phyloP scores from a whole-genome alignment of 2,329 filamentous ascomycete genomes.

The Clonostachys sp. region DNA sequence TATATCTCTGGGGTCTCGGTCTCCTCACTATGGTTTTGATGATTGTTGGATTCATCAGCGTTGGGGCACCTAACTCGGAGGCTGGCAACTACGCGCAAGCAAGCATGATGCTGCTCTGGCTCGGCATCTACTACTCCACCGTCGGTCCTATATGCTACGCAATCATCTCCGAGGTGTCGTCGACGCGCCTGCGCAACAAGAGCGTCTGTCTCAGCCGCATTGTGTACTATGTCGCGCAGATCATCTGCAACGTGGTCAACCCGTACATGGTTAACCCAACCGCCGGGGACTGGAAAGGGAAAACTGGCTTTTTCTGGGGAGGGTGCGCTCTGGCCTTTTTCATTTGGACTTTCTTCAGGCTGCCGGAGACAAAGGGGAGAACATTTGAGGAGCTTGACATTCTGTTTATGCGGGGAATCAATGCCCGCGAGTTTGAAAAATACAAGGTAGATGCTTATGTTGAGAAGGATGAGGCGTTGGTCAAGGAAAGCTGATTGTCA shows the following conservation, averaged over 20 bases:
- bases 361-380: conserved; percentile 49
- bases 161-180: conserved; percentile 27
- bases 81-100: conserved; percentile 20
- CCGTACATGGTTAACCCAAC: conserved; percentile 41
- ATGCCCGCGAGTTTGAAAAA: conserved; percentile 31
- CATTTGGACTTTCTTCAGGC: conserved; percentile 44
- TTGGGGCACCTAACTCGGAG: conserved; percentile 21
- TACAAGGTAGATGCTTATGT: not conserved
- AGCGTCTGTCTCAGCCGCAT: conserved; percentile 35
- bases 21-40: conserved; percentile 25
- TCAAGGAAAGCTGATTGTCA: no score
- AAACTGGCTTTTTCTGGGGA: conserved; percentile 40
- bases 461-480: not conserved
- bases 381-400: conserved; percentile 52
- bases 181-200: conserved; percentile 26
- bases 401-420: conserved; percentile 40
- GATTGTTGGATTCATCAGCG: conserved; percentile 27
- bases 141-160: conserved; percentile 30
- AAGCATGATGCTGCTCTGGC: conserved; percentile 29
- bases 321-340: conserved; percentile 36
- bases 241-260: conserved; percentile 39
- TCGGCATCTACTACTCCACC: conserved; percentile 26
- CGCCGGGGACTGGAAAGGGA: conserved; percentile 42
- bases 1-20: conserved; percentile 27
- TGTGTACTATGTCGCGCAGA: conserved; percentile 43